phyloP scores from a whole-genome alignment of 83 land plant genomes.

The Diphasiastrum complanatum region DNA sequence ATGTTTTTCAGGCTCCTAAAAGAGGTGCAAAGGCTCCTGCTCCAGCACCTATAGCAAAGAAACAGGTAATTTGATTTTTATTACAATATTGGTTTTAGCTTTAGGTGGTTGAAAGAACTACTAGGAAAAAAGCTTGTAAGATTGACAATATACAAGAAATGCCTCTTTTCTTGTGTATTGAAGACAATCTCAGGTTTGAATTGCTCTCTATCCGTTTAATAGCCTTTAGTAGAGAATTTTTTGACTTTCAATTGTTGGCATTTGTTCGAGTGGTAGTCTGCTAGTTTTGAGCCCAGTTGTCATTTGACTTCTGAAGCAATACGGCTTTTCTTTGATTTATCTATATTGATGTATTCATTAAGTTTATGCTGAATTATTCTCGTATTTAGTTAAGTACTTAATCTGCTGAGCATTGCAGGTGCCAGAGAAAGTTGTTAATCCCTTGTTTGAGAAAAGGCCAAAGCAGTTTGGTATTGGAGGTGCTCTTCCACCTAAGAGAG shows the following conservation, averaged over 20 bases:
- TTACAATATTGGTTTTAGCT: background rate
- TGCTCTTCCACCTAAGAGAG: conserved; percentile 62
- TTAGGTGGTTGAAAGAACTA: too few species aligned
- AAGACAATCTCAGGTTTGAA: too few species aligned
- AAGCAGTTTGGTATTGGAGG: conserved; percentile 72
- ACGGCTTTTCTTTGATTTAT: background rate
- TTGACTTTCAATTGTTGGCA: too few species aligned
- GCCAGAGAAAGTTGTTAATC: conserved; percentile 47
- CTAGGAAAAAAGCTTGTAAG: too few species aligned
- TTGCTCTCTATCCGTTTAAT: too few species aligned
- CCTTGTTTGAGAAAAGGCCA: conserved; percentile 56
- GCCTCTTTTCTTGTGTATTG: too few species aligned
- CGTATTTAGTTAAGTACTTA: too few species aligned
- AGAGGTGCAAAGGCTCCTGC: conserved; percentile 28
- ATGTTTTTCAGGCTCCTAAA: conserved; percentile 40
- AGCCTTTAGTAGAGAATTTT: too few species aligned
- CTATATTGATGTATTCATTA: background rate
- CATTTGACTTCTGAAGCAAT: too few species aligned
- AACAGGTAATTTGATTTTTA: conserved; percentile 4
- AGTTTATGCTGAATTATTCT: conserved; percentile 1
- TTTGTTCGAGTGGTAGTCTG: too few species aligned
- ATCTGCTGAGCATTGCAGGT: conserved; percentile 2
- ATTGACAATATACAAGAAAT: too few species aligned
- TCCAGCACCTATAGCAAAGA: conserved; percentile 7
- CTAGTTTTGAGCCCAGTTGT: too few species aligned